These are phyloP conservation scores for Mycena floridula DNA, from an alignment of 768 basidiomycete species.

Conservation along the genomic window DNA sequence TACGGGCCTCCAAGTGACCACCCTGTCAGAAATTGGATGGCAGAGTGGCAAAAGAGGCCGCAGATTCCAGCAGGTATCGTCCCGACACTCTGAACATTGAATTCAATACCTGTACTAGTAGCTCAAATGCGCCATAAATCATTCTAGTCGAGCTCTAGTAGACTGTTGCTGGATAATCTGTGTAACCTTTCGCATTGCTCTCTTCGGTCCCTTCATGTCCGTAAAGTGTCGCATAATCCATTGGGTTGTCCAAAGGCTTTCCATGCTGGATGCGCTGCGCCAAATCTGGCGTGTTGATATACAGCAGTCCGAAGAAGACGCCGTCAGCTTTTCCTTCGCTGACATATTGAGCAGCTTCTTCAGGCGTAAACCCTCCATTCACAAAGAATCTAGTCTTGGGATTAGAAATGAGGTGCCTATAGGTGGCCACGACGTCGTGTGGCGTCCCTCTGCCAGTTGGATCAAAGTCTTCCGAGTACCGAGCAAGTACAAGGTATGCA, in stretches of 20 bases:
- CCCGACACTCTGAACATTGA: no score
- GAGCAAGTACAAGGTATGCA: constrained; percentile 18
- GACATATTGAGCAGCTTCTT: constrained; percentile 20
- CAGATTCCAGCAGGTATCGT: constrained; percentile 34
- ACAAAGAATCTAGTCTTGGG: constrained; percentile 15
- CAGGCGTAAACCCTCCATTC: constrained; percentile 20
- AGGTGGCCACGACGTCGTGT: constrained; percentile 22
- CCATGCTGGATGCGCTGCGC: constrained; percentile 20
- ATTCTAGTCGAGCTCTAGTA: no score
- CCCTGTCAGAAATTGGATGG: constrained; percentile 35
- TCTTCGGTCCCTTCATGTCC: constrained; percentile 8
- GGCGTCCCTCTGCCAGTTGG: constrained; percentile 15
- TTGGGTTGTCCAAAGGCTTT: constrained; percentile 15
- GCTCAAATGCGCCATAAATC: no score
- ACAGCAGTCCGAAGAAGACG: constrained; percentile 20
- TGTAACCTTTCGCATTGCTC: constrained; percentile 17
- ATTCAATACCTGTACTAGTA: no score
- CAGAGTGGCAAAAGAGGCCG: constrained; percentile 44
- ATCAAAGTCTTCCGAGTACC: constrained; percentile 13
- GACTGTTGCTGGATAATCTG: constrained; percentile 23
- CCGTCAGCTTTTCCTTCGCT: constrained; percentile 18
- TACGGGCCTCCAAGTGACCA: constrained; percentile 29
- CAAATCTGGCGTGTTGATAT: constrained; percentile 24
- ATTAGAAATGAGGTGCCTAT: constrained; percentile 17
- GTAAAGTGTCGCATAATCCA: constrained; percentile 15